phyloP scores from a whole-genome alignment of 2,329 filamentous ascomycete species.

The Penicillium sp. region DNA sequence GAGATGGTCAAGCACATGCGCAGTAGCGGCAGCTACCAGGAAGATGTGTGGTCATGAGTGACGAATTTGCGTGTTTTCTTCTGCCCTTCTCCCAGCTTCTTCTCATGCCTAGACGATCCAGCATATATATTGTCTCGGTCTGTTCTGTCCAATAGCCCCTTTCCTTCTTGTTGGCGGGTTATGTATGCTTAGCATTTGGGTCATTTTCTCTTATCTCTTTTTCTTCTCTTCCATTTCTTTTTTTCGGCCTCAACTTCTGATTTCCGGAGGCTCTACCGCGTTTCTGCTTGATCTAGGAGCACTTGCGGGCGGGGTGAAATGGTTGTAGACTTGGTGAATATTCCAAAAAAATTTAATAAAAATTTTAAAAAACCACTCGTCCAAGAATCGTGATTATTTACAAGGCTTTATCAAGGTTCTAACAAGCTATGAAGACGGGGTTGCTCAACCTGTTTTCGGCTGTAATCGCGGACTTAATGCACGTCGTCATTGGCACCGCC shows the following conservation, averaged over 20 bases:
- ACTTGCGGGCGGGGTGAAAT: constrained; percentile 1
- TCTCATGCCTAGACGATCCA: constrained; percentile 26
- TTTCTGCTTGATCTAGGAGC: constrained; percentile 1
- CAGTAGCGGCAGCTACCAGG: constrained; percentile 92
- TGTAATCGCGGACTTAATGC: constrained; percentile 17
- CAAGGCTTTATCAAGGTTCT: too few relatives aligned
- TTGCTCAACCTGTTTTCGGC: constrained; percentile 15
- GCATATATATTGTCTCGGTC: constrained; percentile 20
- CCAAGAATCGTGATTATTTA: too few relatives aligned
- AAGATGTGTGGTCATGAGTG: constrained; percentile 60
- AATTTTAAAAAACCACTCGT: too few relatives aligned
- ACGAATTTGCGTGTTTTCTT: constrained; percentile 13
- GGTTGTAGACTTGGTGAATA: constrained; percentile 13
- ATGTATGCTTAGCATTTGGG: constrained; percentile 10
- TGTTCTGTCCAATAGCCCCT: constrained; percentile 10
- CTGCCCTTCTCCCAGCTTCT: constrained; percentile 16
- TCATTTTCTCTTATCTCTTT: constrained; percentile 3
- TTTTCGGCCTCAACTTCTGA: not conserved
- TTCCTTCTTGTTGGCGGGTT: constrained; percentile 7
- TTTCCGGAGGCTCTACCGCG: not conserved
- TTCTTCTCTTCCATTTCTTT: constrained; percentile 2
- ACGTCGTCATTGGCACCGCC: constrained; percentile 16
- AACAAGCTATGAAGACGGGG: too few relatives aligned
- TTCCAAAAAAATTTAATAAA: constrained; percentile 9
- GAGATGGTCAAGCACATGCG: constrained; percentile 97